Conservation (phyloP, 257 asterid genomes). For the Solanum rostratum region DNA sequence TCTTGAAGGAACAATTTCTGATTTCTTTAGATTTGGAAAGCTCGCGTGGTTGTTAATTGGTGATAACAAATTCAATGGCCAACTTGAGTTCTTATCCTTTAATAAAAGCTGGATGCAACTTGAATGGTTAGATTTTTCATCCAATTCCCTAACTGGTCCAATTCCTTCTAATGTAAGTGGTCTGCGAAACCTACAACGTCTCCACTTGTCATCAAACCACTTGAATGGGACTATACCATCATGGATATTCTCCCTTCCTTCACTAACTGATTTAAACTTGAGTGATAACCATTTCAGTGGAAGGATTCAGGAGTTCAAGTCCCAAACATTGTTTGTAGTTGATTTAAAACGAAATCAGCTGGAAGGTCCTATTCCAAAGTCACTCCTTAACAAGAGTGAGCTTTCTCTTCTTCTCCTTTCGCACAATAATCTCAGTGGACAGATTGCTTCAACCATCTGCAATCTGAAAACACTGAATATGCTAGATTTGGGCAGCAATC, state of each 20-base stretch:
- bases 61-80: background rate
- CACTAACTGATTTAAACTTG: too few relatives aligned
- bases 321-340: too few relatives aligned
- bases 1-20: background rate
- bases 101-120: background rate
- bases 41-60: rapidly evolving
- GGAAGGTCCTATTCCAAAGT: too few relatives aligned
- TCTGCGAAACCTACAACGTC: rapidly evolving
- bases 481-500: rapidly evolving
- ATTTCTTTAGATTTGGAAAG: background rate
- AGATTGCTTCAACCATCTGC: background rate
- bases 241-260: background rate
- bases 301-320: too few relatives aligned
- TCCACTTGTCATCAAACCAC: background rate
- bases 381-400: rapidly evolving
- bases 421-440: background rate
- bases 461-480: rapidly evolving
- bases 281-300: too few relatives aligned
- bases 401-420: background rate
- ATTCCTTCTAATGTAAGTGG: background rate
- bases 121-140: rapidly evolving
- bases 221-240: background rate
- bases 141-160: background rate
- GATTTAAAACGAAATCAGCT: too few relatives aligned
- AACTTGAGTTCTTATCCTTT: background rate